Base-by-base conservation (phyloP, 106 monocot species). In the Allium fistulosum region DNA sequence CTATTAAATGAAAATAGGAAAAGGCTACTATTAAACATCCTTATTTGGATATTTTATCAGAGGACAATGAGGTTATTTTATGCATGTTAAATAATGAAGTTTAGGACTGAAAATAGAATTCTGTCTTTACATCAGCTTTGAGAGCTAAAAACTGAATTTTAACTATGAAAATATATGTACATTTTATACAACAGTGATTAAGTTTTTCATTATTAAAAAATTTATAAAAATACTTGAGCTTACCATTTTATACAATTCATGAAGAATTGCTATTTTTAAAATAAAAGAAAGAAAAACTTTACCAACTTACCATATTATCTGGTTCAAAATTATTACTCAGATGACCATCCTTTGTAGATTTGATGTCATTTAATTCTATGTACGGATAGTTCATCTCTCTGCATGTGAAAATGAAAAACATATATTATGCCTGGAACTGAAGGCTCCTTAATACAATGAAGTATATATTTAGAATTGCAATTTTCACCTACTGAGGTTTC, bases 301-400 rank as follows among this genome's bases (percentile, higher is more conserved):
- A 11, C 26, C 58, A 13, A 47, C 72, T 59, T 85, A 85, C 85
- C 74, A 72, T 74, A 59, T 78, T 67, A 15, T 70, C 50, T 69
- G 61, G 51, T 50, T 82, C 75, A 37, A 57, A 47, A 62, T 58
- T 72, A 13, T 26, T 10, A 71, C 67, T 46, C 52, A 60, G 26
- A 37, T 37, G 37, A 26, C 61, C 65, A 53, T 77, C 50, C 37
- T 52, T 61, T 17, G 72, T 46, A 71, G 67, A 52, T 48, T 80
- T 79, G 9, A 74, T 49, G 51, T 62, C 70, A 26, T 70, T 76
- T 61, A 91, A 49, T 69, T 84, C 69, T 58, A 22, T 53, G 10
- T 68, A 77, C 10, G 88, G 52, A 77, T 75, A 65, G 52, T 72
- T 72, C 65, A 89, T 74, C 61, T 97, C 86, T 73, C 96, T 97